Evolutionary conservation across 2,329 filamentous ascomycete genomes (phyloP).

Genomic region (Talaromyces sp.): DNA sequence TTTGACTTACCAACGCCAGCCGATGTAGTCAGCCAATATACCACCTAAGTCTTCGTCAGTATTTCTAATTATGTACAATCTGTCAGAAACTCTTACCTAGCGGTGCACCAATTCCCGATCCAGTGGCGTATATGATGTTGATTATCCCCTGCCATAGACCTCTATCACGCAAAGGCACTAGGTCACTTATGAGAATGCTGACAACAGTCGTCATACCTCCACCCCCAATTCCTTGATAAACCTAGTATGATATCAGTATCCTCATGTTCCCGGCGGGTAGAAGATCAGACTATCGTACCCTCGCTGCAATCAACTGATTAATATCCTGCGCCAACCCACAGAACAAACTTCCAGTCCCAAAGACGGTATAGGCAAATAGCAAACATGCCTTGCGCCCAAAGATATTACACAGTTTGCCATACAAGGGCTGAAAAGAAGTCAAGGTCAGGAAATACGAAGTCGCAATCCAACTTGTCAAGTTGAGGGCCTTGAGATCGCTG

Average conservation of each 20-base stretch:
- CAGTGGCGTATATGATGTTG: slow-evolving; percentile 68
- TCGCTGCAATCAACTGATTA: slow-evolving; percentile 61
- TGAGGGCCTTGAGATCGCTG: slow-evolving; percentile 75
- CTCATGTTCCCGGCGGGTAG: slow-evolving; percentile 52
- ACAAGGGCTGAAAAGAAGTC: slow-evolving; percentile 71
- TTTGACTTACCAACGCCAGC: slow-evolving; percentile 17
- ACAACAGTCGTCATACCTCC: slow-evolving; percentile 70
- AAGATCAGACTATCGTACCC: slow-evolving; percentile 41
- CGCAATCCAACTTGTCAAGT: slow-evolving; percentile 77
- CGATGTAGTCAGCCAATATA: slow-evolving; percentile 61
- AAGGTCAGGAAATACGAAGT: slow-evolving; percentile 68
- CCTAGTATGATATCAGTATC: slow-evolving; percentile 28
- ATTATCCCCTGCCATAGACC: slow-evolving; percentile 72
- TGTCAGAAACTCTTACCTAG: slow-evolving; percentile 44
- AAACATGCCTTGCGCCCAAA: slow-evolving; percentile 62
- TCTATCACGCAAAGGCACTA: slow-evolving; percentile 65
- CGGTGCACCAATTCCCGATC: slow-evolving; percentile 66
- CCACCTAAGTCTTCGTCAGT: slow-evolving; percentile 41
- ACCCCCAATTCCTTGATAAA: slow-evolving; percentile 63
- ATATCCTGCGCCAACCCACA: slow-evolving; percentile 64
- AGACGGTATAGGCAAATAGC: slow-evolving; percentile 62
- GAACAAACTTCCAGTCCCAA: slow-evolving; percentile 60
- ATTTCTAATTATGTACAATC: neutral
- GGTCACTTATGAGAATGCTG: slow-evolving; percentile 66
- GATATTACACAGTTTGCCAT: slow-evolving; percentile 48